A percentile compares a stretch with the other conserved stretches of the same genome.
phyloP scores from a whole-genome alignment of 1,139 yeast species.

The Geotrichum reessii region DNA sequence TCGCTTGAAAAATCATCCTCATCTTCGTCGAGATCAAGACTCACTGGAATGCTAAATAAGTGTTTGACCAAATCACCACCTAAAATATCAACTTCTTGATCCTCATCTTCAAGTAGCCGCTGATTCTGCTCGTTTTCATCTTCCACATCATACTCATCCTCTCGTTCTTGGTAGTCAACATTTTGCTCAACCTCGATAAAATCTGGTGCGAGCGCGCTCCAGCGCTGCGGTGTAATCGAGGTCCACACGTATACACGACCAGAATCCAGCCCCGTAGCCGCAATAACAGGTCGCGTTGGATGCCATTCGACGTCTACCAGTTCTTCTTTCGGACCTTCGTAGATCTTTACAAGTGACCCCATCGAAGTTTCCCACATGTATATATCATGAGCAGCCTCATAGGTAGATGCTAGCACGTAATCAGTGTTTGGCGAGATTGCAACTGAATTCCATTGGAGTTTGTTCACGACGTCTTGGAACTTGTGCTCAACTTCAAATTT shows the following conservation, averaged over 20 bases:
- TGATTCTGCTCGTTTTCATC: slow-evolving; percentile 60
- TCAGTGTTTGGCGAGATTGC: slow-evolving; percentile 73
- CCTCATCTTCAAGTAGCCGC: slow-evolving; percentile 56
- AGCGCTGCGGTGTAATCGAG: slow-evolving; percentile 76
- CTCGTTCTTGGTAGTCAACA: slow-evolving; percentile 79
- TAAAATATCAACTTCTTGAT: slow-evolving; percentile 67
- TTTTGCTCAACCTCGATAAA: slow-evolving; percentile 93
- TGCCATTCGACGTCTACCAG: slow-evolving; percentile 80
- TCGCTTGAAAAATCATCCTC: background rate
- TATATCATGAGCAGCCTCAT: slow-evolving; percentile 80
- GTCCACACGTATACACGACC: slow-evolving; percentile 85
- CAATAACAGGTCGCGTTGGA: slow-evolving; percentile 63
- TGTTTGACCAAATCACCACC: slow-evolving; percentile 44
- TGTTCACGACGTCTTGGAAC: slow-evolving; percentile 86
- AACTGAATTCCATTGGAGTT: slow-evolving; percentile 83
- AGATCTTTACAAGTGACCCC: slow-evolving; percentile 81
- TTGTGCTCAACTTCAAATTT: slow-evolving; percentile 68
- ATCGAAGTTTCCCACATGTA: slow-evolving; percentile 89
- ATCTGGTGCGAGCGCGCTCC: slow-evolving; percentile 97
- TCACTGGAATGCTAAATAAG: slow-evolving; percentile 33
- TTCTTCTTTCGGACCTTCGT: slow-evolving; percentile 88
- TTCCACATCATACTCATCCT: slow-evolving; percentile 84
- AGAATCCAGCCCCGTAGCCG: slow-evolving; percentile 83
- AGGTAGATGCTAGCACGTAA: slow-evolving; percentile 80
- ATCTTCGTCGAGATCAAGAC: slow-evolving; percentile 28